Evolutionary conservation across 2,329 filamentous ascomycete genomes (phyloP), one percentile per base, ranked within the genome.

Genomic region (Aspergillus costaricaensis): DNA sequence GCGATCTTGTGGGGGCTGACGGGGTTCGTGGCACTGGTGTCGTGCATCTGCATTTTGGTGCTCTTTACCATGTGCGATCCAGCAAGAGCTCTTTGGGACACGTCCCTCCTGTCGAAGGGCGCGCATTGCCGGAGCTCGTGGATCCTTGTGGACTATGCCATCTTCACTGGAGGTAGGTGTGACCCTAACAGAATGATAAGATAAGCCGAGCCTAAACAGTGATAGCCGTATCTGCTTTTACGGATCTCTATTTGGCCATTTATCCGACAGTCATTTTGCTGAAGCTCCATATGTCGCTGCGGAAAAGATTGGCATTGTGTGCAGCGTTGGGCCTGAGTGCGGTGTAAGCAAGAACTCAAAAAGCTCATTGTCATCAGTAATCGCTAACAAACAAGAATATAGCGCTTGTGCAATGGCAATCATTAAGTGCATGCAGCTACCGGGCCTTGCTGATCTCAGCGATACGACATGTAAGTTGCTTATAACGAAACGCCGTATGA

Each of bases 111-210:
- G 8, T 73, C 25, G 66, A 63, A 1, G 69, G 74, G 17, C 4
- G 75, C 72, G 6, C 70, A 21, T 19, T 81, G 74, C 63, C 76
- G 73, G 69, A 68, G 66, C 62, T 68, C 58, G 12, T 67, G 58
- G 59, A 71, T 76, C 27, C 67, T 79, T 2, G 72, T 81, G n/a
- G 62, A 74, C 52, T 79, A 76, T 58, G 71, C 75, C 8, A 74
- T 78, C 4, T 76, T 70, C 47, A 70, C 76, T 2, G 77, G 77
- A 61, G 66, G 78, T 80, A 62, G 57, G 71, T 66, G 15, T 9
- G 41, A 57, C 55, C 60, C 17, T 62, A 60, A 60, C 59, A 52
- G 5, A 38, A 61, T 15, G 43, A 59, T 7, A 64, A 61, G 44
- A 52, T 58, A 39, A 19, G 19, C 12, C 21, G 19, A 38, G 43